Evolutionary conservation across 768 basidiomycete species (phyloP).

Genomic region (Panaeolus cyanescens): DNA sequence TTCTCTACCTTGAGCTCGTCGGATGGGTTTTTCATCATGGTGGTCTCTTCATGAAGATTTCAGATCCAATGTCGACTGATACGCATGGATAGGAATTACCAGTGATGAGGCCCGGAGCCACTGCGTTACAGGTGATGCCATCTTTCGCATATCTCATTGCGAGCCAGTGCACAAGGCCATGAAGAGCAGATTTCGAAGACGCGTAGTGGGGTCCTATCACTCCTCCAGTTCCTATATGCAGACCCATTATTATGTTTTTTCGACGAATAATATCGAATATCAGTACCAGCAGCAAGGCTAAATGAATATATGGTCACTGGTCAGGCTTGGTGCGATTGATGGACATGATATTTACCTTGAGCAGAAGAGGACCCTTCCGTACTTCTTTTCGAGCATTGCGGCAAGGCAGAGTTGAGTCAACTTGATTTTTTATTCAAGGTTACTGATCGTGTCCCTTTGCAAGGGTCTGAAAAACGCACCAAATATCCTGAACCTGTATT

Average conservation of each 20-base stretch:
- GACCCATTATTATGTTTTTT: constrained; percentile 4
- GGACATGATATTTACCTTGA: constrained; percentile 37
- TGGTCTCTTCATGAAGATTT: constrained; percentile 36
- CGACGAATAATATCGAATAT: neutral
- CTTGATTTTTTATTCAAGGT: constrained; percentile 21
- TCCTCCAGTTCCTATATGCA: constrained; percentile 42
- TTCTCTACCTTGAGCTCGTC: constrained; percentile 16
- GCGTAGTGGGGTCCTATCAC: constrained; percentile 60
- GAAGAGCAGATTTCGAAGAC: constrained; percentile 55
- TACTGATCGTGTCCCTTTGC: neutral
- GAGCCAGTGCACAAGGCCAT: constrained; percentile 59
- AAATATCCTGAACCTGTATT: constrained; percentile 50
- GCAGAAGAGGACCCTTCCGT: constrained; percentile 52
- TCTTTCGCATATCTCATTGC: constrained; percentile 49
- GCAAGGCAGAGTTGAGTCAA: constrained; percentile 53
- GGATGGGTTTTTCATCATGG: constrained; percentile 46
- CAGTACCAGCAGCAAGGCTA: constrained; percentile 49
- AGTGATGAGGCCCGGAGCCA: constrained; percentile 52
- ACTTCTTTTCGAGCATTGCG: constrained; percentile 49
- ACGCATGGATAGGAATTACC: constrained; percentile 24
- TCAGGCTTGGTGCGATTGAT: neutral
- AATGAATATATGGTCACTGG: neutral
- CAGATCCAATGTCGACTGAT: neutral
- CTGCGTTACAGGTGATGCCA: constrained; percentile 54
- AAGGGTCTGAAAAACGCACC: constrained; percentile 27